A percentile compares a stretch with the other conserved stretches of the same genome.
Conservation (phyloP, 2,329 filamentous ascomycete genomes). For the Fulvia fulva region DNA sequence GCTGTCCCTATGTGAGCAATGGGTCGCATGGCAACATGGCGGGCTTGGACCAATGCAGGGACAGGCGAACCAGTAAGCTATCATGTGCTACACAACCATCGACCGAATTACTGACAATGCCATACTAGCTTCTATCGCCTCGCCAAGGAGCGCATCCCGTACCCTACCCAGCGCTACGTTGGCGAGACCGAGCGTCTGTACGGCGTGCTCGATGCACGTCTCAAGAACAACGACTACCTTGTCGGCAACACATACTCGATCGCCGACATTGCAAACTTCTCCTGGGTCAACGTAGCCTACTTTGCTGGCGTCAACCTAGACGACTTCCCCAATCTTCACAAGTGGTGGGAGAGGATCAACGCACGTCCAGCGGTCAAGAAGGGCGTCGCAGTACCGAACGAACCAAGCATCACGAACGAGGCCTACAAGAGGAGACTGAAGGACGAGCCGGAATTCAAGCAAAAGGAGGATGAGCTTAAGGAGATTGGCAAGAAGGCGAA, state of each 20-base stretch:
- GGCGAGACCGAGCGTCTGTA: conserved; percentile 47
- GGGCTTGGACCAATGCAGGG: conserved; percentile 37
- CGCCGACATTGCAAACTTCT: conserved; percentile 45
- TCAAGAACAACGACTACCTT: conserved; percentile 41
- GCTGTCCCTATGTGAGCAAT: conserved; percentile 51
- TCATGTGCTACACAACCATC: not conserved
- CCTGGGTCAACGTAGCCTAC: conserved; percentile 41
- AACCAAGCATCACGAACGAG: conserved; percentile 41
- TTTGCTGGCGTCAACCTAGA: conserved; percentile 42
- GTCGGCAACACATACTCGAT: conserved; percentile 46
- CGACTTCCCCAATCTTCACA: conserved; percentile 41
- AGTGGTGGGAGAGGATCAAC: conserved; percentile 43
- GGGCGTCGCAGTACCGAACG: conserved; percentile 36
- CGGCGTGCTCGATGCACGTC: conserved; percentile 43
- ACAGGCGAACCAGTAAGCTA: conserved; percentile 30
- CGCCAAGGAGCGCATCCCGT: conserved; percentile 42
- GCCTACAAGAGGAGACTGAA: conserved; percentile 40
- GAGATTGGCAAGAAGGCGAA: conserved; percentile 40
- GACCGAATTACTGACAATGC: not conserved
- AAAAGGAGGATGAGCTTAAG: conserved; percentile 41
- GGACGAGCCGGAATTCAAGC: conserved; percentile 47
- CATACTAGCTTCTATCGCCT: conserved; percentile 36
- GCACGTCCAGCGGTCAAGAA: conserved; percentile 42
- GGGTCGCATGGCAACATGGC: conserved; percentile 55
- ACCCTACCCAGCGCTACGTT: conserved; percentile 45